Base-by-base conservation (phyloP, 1,284 basidiomycete genomes). In the Amylostereum chailletii region DNA sequence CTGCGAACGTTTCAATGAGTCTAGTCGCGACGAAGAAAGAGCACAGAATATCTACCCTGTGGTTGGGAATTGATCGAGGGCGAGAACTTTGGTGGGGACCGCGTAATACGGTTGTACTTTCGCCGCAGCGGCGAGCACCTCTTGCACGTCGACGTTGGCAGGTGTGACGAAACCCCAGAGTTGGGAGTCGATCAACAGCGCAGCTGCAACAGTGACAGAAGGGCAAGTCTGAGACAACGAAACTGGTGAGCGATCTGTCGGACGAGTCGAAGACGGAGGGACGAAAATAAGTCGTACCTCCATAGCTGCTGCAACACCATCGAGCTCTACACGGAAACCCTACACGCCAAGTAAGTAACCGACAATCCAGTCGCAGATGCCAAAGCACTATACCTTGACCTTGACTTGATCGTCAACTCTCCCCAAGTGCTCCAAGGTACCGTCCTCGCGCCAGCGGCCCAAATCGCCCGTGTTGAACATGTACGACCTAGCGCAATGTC, bases 401-500 rank as follows among this genome's bases (percentile, higher is more conserved):
- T 81, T 69, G 48, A 69, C 66, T 46, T 69, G 78, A 57, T 80
- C 75, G 58, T 81, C 79, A 45, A 76, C 71, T 50, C 78, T 64
- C 5, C 78, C 79, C 26, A 79, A 67, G 55, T 76, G 75, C 52
- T 79, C 75, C 11, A 81, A 61, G 32, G 70, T 70, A 9, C 78
- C 78, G 50, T 76, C 71, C 5, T 65, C 55, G 47, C 67, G 65
- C 79, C 79, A 81, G 45, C 71, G 67, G 29, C 76, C 77, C 33
- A 81, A 65, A 56, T 79, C 78, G 1, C 77, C 77, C 44, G 78
- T 81, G 55, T 79, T 79, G 60, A 79, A 79, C 77, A 81, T 81
- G 70, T 65, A 39, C 65, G 67, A 9, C 76, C 78, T 49, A 6
- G 33, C 45, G 46, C 26, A 34, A 47, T 45, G 51, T n/a, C 46